Evolutionary conservation across 345 rosid species (phyloP), one percentile per base, ranked within the genome.

Genomic region (Eucalyptus pauciflora): DNA sequence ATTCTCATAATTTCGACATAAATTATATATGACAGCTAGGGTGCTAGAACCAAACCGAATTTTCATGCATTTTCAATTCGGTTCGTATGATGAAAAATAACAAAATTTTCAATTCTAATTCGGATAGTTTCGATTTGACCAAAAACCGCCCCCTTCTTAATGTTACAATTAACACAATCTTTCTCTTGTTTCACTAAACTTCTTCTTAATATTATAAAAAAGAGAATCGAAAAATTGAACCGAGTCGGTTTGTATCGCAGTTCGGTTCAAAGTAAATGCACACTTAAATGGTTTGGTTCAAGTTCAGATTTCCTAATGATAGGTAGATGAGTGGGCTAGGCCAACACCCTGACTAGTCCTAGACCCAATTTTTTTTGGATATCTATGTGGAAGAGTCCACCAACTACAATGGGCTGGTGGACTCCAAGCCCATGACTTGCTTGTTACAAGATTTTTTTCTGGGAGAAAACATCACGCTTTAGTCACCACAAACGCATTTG

Each of bases 161-260:
- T 56, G 62, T 24, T 56, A 56, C 62, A 56, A 5, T 56, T 56
- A 22, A 56, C 62, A 10, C 29, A 56, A 56, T 56, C 29, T 24
- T 9, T 56, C 29, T 2, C 62, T 9, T 9, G 12, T 24, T 56
- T 10, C 29, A 56, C 62, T 56, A 56, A 56, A 56, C 5, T 52
- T 56, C 62, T 56, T 56, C 62, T 56, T 22, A 56, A 24, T 56
- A 56, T 24, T 56, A 56, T 25, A 24, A 56, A 56, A 56, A 56
- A 56, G 62, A 56, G 29, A 56, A 56, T 56, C 3, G 1, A 56
- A 56, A 56, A 4, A 24, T 10, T 1, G 62, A 56, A 10, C 3
- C 0, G 0, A 24, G 62, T 56, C 3, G 0, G 13, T 56, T 56
- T 2, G 18, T 8, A 10, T 56, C 3, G 43, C 2, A 9, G 3